phyloP scores from a whole-genome alignment of 2,329 filamentous ascomycete species.

The Hirsutella thompsonii region DNA sequence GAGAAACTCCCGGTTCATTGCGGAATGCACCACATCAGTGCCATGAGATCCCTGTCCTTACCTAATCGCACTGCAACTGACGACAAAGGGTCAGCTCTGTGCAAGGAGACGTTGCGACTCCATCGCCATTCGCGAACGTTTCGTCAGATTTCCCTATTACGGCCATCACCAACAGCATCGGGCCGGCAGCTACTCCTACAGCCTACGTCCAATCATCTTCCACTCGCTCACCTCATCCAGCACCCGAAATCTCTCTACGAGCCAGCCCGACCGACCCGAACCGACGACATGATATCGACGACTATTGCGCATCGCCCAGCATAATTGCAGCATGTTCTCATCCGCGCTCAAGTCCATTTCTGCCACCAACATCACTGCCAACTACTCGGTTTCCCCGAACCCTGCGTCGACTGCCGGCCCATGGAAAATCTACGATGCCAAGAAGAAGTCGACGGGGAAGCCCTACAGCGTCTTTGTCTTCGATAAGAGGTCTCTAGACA shows the following conservation, averaged over 20 bases:
- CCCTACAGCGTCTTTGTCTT: conserved; percentile 88
- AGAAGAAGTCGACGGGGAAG: conserved; percentile 90
- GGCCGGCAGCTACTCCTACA: too few species aligned
- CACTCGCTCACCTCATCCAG: background rate
- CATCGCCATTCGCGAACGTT: background rate
- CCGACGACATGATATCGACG: conserved; percentile 15
- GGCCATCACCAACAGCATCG: background rate
- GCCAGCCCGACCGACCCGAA: background rate
- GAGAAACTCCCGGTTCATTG: too few species aligned
- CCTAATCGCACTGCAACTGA: too few species aligned
- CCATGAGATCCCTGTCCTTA: too few species aligned
- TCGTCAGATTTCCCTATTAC: background rate
- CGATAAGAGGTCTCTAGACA: conserved; percentile 75
- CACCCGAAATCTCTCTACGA: background rate
- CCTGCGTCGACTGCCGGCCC: conserved; percentile 74
- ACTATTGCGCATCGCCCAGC: conserved; percentile 6
- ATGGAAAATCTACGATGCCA: conserved; percentile 96
- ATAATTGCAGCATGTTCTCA: conserved; percentile 60
- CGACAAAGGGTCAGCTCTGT: too few species aligned
- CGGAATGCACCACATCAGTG: too few species aligned
- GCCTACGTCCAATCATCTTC: background rate
- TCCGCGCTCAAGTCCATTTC: conserved; percentile 88
- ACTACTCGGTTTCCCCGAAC: conserved; percentile 71
- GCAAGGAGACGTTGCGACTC: background rate
- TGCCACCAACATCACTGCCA: conserved; percentile 77